A percentile compares a stretch with the other conserved stretches of the same genome.
Conservation (phyloP, 208 protist species). For the Acanthamoeba triangularis region DNA sequence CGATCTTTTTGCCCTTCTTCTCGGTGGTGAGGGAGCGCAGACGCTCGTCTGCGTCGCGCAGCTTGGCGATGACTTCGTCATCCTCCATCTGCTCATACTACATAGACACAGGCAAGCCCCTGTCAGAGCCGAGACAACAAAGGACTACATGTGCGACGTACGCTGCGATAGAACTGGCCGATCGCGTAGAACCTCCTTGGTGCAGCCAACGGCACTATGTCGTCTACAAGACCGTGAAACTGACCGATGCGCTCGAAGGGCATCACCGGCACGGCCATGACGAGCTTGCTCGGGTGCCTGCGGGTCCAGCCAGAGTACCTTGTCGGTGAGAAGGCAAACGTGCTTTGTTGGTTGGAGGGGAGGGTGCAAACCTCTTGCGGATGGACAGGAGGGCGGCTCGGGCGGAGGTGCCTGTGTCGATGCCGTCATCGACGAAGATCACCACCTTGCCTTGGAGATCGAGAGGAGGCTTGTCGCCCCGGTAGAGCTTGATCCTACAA, state of each 20-base stretch:
- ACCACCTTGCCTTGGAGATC: constrained; percentile 5
- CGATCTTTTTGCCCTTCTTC: background rate
- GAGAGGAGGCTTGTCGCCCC: background rate
- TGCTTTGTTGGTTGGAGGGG: too few species aligned
- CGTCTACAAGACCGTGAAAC: background rate
- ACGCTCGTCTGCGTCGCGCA: background rate
- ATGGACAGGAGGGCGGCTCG: constrained; percentile 8
- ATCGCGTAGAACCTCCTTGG: background rate
- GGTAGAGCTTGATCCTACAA: background rate
- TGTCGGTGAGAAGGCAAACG: background rate
- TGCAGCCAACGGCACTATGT: background rate
- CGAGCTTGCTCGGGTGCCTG: background rate
- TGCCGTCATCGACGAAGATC: constrained; percentile 26
- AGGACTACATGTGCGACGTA: background rate
- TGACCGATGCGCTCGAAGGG: constrained; percentile 7
- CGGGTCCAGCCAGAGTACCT: background rate
- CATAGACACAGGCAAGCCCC: too few species aligned
- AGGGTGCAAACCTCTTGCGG: background rate
- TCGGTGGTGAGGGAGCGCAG: background rate
- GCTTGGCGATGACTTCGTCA: background rate
- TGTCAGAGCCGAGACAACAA: too few species aligned
- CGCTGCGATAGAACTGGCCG: constrained; percentile 20
- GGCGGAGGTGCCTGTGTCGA: constrained; percentile 14
- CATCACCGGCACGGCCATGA: constrained; percentile 8
- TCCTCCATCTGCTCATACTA: background rate